These are phyloP conservation scores for Cladophialophora chaetospira DNA, from an alignment of 2,329 filamentous ascomycete genomes.

Conservation along the genomic window DNA sequence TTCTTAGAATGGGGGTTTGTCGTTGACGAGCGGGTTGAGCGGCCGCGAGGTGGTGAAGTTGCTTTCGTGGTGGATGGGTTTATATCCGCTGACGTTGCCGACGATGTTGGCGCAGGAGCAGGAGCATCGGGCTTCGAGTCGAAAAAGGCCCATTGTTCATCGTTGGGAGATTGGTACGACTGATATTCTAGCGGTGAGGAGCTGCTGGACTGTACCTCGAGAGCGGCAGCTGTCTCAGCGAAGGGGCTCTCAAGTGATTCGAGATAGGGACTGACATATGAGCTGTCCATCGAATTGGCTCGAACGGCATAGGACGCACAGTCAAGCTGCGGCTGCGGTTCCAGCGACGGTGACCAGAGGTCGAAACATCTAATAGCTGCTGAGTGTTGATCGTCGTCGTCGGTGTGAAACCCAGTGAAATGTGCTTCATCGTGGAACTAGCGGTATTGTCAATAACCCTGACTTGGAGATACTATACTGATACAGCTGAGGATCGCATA, in stretches of 20 bases:
- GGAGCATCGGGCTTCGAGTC: no score
- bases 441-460: neutral
- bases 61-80: neutral
- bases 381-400: neutral
- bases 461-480: neutral
- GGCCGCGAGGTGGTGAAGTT: neutral
- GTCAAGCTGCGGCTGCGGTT: neutral
- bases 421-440: constrained; percentile 1
- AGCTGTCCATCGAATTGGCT: neutral
- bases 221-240: neutral
- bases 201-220: neutral
- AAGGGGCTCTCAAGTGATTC: constrained; percentile 1
- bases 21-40: neutral
- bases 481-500: neutral
- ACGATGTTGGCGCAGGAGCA: no score
- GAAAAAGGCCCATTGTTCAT: neutral
- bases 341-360: neutral
- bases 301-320: neutral
- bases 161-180: neutral
- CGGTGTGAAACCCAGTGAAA: neutral
- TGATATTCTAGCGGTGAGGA: no score
- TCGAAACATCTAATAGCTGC: neutral
- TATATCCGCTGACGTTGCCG: no score
- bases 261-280: constrained; percentile 5
- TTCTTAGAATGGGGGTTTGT: neutral